Conservation (phyloP, 345 rosid species). For the Cardamine resedifolia region DNA sequence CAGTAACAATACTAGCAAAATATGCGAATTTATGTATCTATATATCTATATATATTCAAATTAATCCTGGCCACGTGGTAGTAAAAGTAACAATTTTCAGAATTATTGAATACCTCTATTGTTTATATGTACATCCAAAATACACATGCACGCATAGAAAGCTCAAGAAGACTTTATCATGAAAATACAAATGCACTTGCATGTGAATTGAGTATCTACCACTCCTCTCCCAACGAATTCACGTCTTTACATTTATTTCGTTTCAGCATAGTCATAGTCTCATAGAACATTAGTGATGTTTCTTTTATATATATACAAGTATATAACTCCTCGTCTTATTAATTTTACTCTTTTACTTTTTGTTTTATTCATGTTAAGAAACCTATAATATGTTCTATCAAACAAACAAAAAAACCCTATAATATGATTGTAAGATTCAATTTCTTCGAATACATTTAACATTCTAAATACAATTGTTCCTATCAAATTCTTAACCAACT, state of each 20-base stretch:
- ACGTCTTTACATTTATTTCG: conserved; percentile 33
- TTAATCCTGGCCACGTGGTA: not conserved
- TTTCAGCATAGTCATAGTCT: not conserved
- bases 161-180: conserved; percentile 22
- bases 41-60: not conserved
- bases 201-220: conserved; percentile 36
- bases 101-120: not conserved
- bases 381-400: not conserved
- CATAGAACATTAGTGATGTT: not conserved
- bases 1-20: not conserved
- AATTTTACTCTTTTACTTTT: not conserved
- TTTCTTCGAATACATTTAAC: not conserved
- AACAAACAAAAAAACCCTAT: not conserved
- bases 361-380: not conserved
- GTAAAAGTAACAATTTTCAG: not conserved
- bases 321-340: not conserved
- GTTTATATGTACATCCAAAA: conserved; percentile 7
- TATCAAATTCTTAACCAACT: not conserved
- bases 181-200: conserved; percentile 33
- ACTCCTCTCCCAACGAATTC: conserved; percentile 37
- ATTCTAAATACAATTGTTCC: not conserved
- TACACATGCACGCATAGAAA: conserved; percentile 23
- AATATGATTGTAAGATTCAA: not conserved
- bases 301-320: not conserved
- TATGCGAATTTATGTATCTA: not conserved